Conservation (phyloP, 352 stramenopile species). For the Pythium oligandrum region DNA sequence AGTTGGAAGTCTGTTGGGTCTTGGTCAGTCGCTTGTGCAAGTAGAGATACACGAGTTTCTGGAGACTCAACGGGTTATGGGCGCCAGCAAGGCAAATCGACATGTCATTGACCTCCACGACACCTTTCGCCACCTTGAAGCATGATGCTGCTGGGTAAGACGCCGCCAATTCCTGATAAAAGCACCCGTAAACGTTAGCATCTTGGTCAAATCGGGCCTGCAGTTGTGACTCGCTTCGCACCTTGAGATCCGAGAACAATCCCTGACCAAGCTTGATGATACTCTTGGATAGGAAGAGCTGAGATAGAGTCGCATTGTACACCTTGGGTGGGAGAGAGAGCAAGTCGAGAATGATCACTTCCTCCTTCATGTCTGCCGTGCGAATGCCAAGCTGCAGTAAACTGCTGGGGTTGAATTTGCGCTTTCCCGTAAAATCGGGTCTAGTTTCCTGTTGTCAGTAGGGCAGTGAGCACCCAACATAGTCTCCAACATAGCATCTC, state of each 20-base stretch:
- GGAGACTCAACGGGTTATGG: constrained; percentile 58
- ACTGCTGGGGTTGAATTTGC: constrained; percentile 36
- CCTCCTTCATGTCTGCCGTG: constrained; percentile 36
- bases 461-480: background rate
- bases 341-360: constrained; percentile 76
- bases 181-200: too few relatives aligned
- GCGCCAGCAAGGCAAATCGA: constrained; percentile 45
- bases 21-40: constrained; percentile 62
- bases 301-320: constrained; percentile 55
- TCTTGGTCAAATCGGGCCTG: too few relatives aligned
- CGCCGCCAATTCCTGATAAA: constrained; percentile 30
- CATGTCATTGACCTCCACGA: constrained; percentile 75
- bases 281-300: constrained; percentile 58
- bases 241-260: constrained; percentile 57
- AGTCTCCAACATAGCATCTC: background rate
- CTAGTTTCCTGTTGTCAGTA: constrained; percentile 46
- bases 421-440: constrained; percentile 40
- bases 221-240: constrained; percentile 3
- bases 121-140: constrained; percentile 57
- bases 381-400: constrained; percentile 67
- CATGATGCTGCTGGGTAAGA: constrained; percentile 67
- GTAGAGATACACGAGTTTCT: constrained; percentile 77
- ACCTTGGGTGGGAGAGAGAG: constrained; percentile 43
- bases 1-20: constrained; percentile 79
- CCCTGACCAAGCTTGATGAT: constrained; percentile 67